These are phyloP conservation scores for Taiwanofungus camphoratus DNA, from an alignment of 1,284 basidiomycete species.

Conservation along the genomic window DNA sequence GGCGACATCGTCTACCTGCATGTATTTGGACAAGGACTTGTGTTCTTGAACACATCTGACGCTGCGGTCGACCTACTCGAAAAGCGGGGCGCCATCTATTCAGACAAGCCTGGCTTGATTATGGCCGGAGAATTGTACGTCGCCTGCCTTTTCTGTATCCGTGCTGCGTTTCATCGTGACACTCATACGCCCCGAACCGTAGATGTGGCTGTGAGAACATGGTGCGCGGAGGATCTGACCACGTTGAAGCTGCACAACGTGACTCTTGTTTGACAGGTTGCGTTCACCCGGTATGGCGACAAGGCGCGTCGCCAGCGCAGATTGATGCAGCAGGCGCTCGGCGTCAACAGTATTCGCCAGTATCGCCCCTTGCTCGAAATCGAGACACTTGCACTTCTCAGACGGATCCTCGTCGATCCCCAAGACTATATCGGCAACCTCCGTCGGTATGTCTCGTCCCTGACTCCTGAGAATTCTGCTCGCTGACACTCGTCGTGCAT, in stretches of 20 bases:
- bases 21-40: slow-evolving; percentile 55
- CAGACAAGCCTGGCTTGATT: slow-evolving; percentile 60
- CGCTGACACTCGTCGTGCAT: too few species aligned
- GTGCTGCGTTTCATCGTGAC: slow-evolving; percentile 16
- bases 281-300: slow-evolving; percentile 62
- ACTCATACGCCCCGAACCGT: slow-evolving; percentile 13
- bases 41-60: slow-evolving; percentile 58
- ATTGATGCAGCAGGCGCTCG: slow-evolving; percentile 59
- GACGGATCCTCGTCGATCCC: slow-evolving; percentile 26
- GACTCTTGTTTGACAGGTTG: slow-evolving; percentile 37
- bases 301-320: slow-evolving; percentile 57
- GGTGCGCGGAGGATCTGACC: slow-evolving; percentile 30
- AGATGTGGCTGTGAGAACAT: slow-evolving; percentile 67
- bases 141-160: slow-evolving; percentile 3
- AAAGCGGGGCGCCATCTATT: slow-evolving; percentile 62
- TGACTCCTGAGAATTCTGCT: too few species aligned
- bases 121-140: slow-evolving; percentile 54
- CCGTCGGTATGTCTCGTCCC: slow-evolving; percentile 17
- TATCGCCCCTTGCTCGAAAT: slow-evolving; percentile 56
- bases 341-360: slow-evolving; percentile 40
- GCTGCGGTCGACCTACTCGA: slow-evolving; percentile 59
- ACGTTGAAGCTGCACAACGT: slow-evolving; percentile 7
- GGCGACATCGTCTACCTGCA: slow-evolving; percentile 65
- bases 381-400: slow-evolving; percentile 35
- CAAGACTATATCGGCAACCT: slow-evolving; percentile 27